Conservation (phyloP, 2,329 filamentous ascomycete species). For the Parastagonospora avenae region DNA sequence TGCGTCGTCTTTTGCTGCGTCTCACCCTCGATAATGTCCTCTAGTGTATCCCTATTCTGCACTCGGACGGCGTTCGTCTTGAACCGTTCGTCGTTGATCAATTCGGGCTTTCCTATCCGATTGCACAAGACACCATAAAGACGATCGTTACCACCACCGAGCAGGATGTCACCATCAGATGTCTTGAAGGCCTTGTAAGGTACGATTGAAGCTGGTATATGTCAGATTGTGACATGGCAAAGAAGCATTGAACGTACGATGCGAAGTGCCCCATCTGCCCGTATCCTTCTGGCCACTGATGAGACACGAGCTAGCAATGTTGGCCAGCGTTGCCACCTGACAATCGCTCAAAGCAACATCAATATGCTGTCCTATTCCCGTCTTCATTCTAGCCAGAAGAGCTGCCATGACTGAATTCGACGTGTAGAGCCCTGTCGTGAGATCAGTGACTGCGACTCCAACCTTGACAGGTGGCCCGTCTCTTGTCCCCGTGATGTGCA, state of each 20-base stretch:
- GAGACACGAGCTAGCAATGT: constrained; percentile 89
- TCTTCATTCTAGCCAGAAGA: constrained; percentile 74
- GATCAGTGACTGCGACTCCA: constrained; percentile 92
- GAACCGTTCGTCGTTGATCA: constrained; percentile 62
- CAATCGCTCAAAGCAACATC: constrained; percentile 92
- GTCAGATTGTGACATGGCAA: constrained; percentile 9
- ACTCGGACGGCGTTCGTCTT: constrained; percentile 65
- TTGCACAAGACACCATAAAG: constrained; percentile 66
- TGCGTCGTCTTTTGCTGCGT: constrained; percentile 79
- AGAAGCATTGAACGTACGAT: constrained; percentile 65
- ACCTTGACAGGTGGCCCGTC: constrained; percentile 95
- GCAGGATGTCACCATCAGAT: constrained; percentile 65
- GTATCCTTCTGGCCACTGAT: constrained; percentile 86
- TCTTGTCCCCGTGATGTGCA: constrained; percentile 94
- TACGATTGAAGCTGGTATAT: constrained; percentile 82
- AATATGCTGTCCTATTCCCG: constrained; percentile 85
- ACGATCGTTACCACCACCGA: constrained; percentile 68
- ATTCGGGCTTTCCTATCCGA: constrained; percentile 62
- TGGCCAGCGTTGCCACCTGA: constrained; percentile 91
- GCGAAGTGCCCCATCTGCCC: constrained; percentile 93
- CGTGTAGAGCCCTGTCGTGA: constrained; percentile 94
- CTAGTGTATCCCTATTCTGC: constrained; percentile 75
- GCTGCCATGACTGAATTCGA: constrained; percentile 96
- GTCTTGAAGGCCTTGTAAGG: constrained; percentile 85
- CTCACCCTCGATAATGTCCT: constrained; percentile 76